A percentile compares a stretch with the other conserved stretches of the same genome.
These are phyloP conservation scores for Colletotrichum somersetense DNA, from an alignment of 2,329 filamentous ascomycete species.

Conservation along the genomic window DNA sequence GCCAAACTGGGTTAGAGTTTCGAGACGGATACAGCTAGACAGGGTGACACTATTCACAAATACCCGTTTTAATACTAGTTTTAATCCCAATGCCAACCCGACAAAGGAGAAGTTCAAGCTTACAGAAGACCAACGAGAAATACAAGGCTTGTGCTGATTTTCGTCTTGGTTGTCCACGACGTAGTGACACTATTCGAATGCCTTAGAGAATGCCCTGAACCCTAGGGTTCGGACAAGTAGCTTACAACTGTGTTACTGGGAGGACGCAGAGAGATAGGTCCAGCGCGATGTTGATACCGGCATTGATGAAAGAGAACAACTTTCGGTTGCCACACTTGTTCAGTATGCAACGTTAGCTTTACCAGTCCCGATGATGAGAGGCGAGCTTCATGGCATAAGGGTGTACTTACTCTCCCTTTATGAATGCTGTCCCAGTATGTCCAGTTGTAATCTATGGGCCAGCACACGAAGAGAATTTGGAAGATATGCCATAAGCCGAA, in stretches of 20 bases:
- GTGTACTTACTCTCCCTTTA: not conserved
- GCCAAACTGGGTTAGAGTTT: not conserved
- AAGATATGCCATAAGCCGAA: slow-evolving; percentile 2
- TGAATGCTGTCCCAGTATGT: not conserved
- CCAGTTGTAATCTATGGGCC: slow-evolving; percentile 3
- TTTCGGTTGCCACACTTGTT: not conserved
- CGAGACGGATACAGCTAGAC: not conserved
- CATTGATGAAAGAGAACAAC: not conserved
- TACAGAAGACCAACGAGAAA: slow-evolving; percentile 1
- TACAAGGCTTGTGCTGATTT: not conserved
- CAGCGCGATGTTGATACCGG: not conserved
- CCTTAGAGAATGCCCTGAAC: not conserved
- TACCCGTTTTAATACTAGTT: too few relatives aligned
- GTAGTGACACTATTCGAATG: not conserved
- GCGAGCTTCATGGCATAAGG: too few relatives aligned
- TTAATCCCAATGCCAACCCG: too few relatives aligned
- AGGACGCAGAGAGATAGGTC: not conserved
- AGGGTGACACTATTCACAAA: not conserved
- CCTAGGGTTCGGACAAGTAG: rapidly evolving
- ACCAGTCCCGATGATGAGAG: not conserved
- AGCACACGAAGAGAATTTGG: not conserved
- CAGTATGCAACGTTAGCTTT: not conserved
- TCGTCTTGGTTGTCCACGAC: not conserved
- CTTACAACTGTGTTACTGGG: slow-evolving; percentile 2
- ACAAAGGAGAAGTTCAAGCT: not conserved